These are phyloP conservation scores for Auricularia sp. DNA, from an alignment of 768 basidiomycete species.

Conservation along the genomic window DNA sequence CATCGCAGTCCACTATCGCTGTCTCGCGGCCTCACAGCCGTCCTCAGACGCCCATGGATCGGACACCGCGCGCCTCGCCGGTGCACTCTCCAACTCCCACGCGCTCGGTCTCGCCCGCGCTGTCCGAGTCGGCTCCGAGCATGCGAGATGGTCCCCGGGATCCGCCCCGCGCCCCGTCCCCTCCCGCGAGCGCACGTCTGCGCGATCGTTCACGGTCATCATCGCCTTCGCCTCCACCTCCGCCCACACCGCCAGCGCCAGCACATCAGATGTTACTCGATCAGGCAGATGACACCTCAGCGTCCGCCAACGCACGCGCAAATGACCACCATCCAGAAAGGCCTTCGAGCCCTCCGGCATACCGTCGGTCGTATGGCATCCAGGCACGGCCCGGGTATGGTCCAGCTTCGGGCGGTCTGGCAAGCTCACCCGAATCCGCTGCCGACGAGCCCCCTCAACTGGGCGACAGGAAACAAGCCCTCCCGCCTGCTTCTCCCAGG, in stretches of 20 bases:
- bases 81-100: neutral
- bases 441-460: neutral
- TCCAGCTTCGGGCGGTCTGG: neutral
- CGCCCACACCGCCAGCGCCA: neutral
- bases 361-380: neutral
- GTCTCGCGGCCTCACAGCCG: neutral
- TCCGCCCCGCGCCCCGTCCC: neutral
- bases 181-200: neutral
- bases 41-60: neutral
- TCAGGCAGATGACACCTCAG: neutral
- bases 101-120: neutral
- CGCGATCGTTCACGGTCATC: neutral
- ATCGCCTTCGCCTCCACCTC: neutral
- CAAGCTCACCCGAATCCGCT: neutral
- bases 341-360: neutral
- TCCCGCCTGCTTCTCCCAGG: neutral
- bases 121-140: neutral
- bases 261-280: neutral
- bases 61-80: neutral
- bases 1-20: neutral
- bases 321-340: neutral
- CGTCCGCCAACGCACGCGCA: neutral
- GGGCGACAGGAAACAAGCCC: neutral
- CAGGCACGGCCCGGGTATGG: neutral
- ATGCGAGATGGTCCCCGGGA: neutral